These are phyloP conservation scores for Chaetomium strumarium DNA, from an alignment of 2,329 filamentous ascomycete genomes.

Conservation along the genomic window DNA sequence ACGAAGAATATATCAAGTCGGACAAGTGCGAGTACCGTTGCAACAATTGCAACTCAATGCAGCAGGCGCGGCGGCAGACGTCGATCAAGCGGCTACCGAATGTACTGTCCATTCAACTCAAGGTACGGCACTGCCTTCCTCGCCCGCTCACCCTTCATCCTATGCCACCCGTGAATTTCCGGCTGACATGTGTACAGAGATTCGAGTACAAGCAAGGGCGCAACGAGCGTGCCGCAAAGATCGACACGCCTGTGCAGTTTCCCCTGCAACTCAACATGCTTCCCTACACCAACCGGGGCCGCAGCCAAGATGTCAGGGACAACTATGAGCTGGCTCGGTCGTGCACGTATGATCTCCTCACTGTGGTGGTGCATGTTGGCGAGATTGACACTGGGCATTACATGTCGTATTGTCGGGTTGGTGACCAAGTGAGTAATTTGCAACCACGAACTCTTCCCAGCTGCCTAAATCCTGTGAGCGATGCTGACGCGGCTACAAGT, in stretches of 20 bases:
- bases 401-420: conserved; percentile 79
- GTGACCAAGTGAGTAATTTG: conserved; percentile 53
- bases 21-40: conserved; percentile 91
- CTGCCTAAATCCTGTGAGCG: background rate
- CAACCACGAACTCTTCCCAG: background rate
- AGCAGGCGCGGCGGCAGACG: conserved; percentile 77
- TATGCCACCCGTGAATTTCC: background rate
- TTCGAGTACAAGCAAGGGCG: conserved; percentile 70
- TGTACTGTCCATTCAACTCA: conserved; percentile 86
- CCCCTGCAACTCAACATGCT: conserved; percentile 84
- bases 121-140: conserved; percentile 48
- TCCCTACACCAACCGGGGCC: conserved; percentile 72
- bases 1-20: conserved; percentile 76
- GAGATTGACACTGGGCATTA: conserved; percentile 92
- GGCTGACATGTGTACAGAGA: conserved; percentile 34
- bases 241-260: conserved; percentile 81
- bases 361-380: conserved; percentile 88
- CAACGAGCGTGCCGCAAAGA: conserved; percentile 72
- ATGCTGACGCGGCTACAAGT: conserved; percentile 44
- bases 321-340: conserved; percentile 53
- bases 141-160: background rate
- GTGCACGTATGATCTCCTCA: conserved; percentile 80
- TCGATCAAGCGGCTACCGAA: conserved; percentile 81
- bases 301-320: conserved; percentile 44
- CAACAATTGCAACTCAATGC: conserved; percentile 67